Conservation (phyloP, 139 green algal species). For the Chlamydomonas applanata region DNA sequence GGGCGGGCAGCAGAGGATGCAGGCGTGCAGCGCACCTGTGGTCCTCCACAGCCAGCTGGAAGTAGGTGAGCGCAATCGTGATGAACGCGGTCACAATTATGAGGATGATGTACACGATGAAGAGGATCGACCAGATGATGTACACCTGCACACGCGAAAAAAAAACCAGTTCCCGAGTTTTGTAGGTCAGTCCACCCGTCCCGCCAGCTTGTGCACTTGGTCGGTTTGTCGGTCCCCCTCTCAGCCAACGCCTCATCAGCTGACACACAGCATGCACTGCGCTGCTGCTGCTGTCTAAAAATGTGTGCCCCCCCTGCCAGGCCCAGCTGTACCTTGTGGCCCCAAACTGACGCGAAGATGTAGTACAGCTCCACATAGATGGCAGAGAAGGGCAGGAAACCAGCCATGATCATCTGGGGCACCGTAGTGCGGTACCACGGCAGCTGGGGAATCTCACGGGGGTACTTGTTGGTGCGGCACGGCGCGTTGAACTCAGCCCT, state of each 20-base stretch:
- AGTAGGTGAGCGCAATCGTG: conserved; percentile 95
- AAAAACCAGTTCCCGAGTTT: too few relatives aligned
- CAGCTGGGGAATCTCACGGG: conserved; percentile 80
- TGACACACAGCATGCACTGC: too few relatives aligned
- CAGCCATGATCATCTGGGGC: conserved; percentile 92
- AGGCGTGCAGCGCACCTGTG: conserved; percentile 12
- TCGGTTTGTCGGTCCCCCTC: background rate
- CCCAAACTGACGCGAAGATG: conserved; percentile 95
- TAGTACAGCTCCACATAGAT: conserved; percentile 99
- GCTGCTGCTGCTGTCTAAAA: too few relatives aligned
- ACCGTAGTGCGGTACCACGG: conserved; percentile 86
- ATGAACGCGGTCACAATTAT: conserved; percentile 92
- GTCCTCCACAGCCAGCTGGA: conserved; percentile 66
- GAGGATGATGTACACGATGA: conserved; percentile 92
- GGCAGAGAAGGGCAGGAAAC: conserved; percentile 92
- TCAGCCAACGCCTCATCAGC: background rate
- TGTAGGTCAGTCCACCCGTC: background rate
- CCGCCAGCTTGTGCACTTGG: background rate
- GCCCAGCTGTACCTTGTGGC: conserved; percentile 87
- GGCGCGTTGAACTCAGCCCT: conserved; percentile 56
- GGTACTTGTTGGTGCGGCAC: conserved; percentile 90
- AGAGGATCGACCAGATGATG: conserved; percentile 94
- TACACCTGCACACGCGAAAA: conserved; percentile 59
- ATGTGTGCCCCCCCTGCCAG: too few relatives aligned
- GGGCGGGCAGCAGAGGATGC: background rate